Conservation (phyloP, 1,284 basidiomycete species). For the Cryptococcus floricola region DNA sequence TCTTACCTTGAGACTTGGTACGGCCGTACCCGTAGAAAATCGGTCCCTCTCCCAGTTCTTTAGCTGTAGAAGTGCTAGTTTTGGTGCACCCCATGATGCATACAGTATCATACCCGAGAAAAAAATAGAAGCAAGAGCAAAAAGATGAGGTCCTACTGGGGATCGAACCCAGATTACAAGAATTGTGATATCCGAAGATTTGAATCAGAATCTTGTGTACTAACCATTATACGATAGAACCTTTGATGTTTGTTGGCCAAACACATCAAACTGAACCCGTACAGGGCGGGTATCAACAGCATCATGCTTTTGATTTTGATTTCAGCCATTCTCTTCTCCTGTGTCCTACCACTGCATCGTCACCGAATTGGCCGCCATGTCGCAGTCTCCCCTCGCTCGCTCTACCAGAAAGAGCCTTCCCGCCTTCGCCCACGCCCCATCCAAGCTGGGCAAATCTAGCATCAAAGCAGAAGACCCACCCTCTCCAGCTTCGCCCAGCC, state of each 20-base stretch:
- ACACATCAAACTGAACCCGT: background rate
- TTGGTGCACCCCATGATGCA: background rate
- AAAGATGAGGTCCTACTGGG: background rate
- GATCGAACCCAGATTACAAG: slow-evolving; percentile 4
- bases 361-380: slow-evolving; percentile 24
- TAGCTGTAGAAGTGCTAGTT: too few species aligned
- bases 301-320: background rate
- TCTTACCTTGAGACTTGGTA: background rate
- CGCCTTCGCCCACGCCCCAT: slow-evolving; percentile 39
- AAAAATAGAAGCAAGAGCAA: background rate
- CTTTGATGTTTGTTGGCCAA: background rate
- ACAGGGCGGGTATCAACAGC: background rate
- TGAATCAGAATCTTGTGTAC: slow-evolving; percentile 4
- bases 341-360: background rate
- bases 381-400: slow-evolving; percentile 41
- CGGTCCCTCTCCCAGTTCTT: too few species aligned
- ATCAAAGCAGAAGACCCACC: slow-evolving; percentile 9
- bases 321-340: background rate
- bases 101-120: background rate
- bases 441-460: slow-evolving; percentile 30
- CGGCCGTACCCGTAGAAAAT: too few species aligned
- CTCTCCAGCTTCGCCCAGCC: slow-evolving; percentile 2
- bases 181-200: background rate
- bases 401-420: slow-evolving; percentile 31
- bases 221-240: slow-evolving; percentile 4